Evolutionary conservation across 352 stramenopile genomes (phyloP), one percentile per base, ranked within the genome.

Genomic region (Phytophthora agathidicida): DNA sequence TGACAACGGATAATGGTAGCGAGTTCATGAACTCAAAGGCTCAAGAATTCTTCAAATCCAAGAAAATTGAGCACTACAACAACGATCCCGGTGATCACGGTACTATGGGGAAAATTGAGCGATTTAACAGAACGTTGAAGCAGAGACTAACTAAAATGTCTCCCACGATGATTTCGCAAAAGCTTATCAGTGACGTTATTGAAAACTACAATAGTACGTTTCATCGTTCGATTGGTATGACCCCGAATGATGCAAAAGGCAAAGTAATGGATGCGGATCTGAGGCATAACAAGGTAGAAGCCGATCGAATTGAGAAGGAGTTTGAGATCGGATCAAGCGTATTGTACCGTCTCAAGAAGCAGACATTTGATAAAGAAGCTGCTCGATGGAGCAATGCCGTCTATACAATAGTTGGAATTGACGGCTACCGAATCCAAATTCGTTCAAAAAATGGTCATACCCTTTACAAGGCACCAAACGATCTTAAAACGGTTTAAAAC

Each of bases 191-290:
- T 16, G 50, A 68, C 39, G 16, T 69, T n/a, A 73, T 77, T 10
- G 9, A 42, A 19, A 78, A 76, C 33, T 78, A 78, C 42, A 76
- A 81, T 39, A 69, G 16, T 14, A 77, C 71, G 11, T 22, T 63
- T 41, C 60, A 80, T 51, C 33, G 36, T n/a, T n/a, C n/a, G n/a
- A n/a, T n/a, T n/a, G n/a, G n/a, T 10, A 48, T 37, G 42, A 72
- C 55, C 19, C 65, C 69, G 24, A 67, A 61, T 20, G 43, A 65
- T 28, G 62, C 60, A 28, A 61, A 72, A 39, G 57, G 70, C 26
- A 67, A 71, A 42, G 61, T 73, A 10, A 66, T 67, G 31, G 38
- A 45, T 19, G 0, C 27, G 14, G 67, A 63, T 17, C 9, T 72
- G 0, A 23, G 26, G 30, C 61, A 75, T 53, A 79, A 74, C 41